Conservation (phyloP, 1,139 yeast genomes). For the Yamadazyma dushanensis region DNA sequence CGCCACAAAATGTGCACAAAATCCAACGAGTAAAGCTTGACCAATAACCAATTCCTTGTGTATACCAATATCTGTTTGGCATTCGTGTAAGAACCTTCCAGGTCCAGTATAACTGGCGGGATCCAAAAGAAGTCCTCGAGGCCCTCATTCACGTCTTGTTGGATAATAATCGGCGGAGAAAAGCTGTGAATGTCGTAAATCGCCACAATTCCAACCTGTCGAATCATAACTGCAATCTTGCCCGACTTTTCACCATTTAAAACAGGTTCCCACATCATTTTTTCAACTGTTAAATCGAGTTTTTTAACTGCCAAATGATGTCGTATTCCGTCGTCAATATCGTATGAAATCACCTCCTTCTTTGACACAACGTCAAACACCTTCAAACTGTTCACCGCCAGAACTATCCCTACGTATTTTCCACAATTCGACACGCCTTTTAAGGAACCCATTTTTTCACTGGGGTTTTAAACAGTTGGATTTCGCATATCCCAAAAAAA, state of each 20-base stretch:
- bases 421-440: slow-evolving; percentile 12
- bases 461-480: too few species aligned
- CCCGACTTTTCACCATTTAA: slow-evolving; percentile 14
- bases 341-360: slow-evolving; percentile 11
- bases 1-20: slow-evolving; percentile 35
- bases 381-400: slow-evolving; percentile 11
- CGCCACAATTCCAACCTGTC: slow-evolving; percentile 21
- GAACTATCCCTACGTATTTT: slow-evolving; percentile 9
- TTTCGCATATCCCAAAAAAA: slow-evolving; percentile 3
- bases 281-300: slow-evolving; percentile 9
- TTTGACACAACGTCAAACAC: slow-evolving; percentile 9
- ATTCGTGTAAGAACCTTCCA: slow-evolving; percentile 33
- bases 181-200: slow-evolving; percentile 24
- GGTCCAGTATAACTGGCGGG: slow-evolving; percentile 20
- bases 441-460: too few species aligned
- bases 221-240: slow-evolving; percentile 29
- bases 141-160: slow-evolving; percentile 29
- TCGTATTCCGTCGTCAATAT: slow-evolving; percentile 10
- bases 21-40: slow-evolving; percentile 39
- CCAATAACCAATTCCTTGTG: slow-evolving; percentile 27
- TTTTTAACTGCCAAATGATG: slow-evolving; percentile 3
- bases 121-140: slow-evolving; percentile 38
- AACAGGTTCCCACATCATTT: slow-evolving; percentile 31
- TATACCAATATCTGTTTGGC: slow-evolving; percentile 36
- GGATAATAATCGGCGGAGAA: slow-evolving; percentile 31